phyloP scores from a whole-genome alignment of 2,329 filamentous ascomycete species.

The Hymenoscyphus salicellus region DNA sequence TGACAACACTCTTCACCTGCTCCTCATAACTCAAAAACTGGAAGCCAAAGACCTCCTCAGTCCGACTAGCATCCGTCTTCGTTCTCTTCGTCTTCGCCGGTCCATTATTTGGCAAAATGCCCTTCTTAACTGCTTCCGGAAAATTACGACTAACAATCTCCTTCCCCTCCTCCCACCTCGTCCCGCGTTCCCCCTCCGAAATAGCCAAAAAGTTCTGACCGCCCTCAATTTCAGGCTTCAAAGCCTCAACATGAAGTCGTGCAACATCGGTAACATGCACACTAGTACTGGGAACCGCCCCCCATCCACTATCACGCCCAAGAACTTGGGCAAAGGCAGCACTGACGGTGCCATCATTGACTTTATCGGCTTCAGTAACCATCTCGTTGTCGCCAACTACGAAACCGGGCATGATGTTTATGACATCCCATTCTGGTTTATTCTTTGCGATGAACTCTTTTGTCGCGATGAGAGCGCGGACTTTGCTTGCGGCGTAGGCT shows the following conservation, averaged over 20 bases:
- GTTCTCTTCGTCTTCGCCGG: conserved; percentile 18
- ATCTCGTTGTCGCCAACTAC: conserved; percentile 28
- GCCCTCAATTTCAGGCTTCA: conserved; percentile 23
- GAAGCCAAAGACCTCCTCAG: conserved; percentile 37
- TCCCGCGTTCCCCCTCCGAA: conserved; percentile 25
- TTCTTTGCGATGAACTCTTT: conserved; percentile 27
- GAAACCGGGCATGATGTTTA: conserved; percentile 29
- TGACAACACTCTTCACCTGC: conserved; percentile 37
- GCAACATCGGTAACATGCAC: conserved; percentile 28
- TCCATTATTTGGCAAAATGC: conserved; percentile 28
- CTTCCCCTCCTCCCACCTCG: conserved; percentile 41
- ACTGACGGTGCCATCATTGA: conserved; percentile 20
- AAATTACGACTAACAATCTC: conserved; percentile 39
- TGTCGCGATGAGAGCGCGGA: conserved; percentile 29
- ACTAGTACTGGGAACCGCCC: conserved; percentile 20
- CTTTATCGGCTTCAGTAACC: conserved; percentile 17
- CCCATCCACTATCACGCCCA: conserved; percentile 22
- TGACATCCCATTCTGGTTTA: conserved; percentile 26
- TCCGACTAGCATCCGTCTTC: conserved; percentile 32
- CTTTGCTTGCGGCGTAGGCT: conserved; percentile 36
- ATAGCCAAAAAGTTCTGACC: conserved; percentile 26
- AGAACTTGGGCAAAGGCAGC: conserved; percentile 23
- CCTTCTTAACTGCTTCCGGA: conserved; percentile 32
- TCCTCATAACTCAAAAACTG: conserved; percentile 37
- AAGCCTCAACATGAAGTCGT: conserved; percentile 23